Evolutionary conservation across 148 eudicot species (phyloP), one percentile per base, ranked within the genome.

Genomic region (Agrostemma githago): DNA sequence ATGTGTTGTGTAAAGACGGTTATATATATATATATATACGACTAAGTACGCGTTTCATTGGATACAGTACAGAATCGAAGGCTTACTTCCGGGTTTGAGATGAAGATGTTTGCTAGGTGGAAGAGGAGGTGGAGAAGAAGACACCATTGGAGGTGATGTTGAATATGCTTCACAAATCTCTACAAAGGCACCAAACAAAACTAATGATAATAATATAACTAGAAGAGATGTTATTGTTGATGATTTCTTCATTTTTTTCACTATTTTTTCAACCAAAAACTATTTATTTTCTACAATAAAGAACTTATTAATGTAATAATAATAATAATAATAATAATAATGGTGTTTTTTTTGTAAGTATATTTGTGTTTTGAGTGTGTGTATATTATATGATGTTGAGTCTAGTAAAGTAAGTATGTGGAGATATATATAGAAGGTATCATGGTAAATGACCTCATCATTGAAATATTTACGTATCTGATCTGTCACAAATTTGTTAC

Each of bases 41-140:
- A 48, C 12, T 3, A 48, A 8, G 3, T 44, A 48, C 12, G 12
- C 8, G 12, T 46, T 7, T 46, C 0, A 4, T 15, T 19, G 34
- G 2, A 67, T n/a, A 2, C 3, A 19, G 42, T 9, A 5, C 6
- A 40, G 38, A 16, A 3, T 5, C 34, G 5, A 71, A 9, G 43
- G 39, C 61, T 53, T 70, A 70, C 72, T 70, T 53, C 72, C 72
- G 6, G 72, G 72, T 37, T 34, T 70, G 5, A 70, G 5, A 14
- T 14, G 42, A 53, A 70, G 72, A 34, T 70, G 72, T 70, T 70
- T 70, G 72, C 72, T 70, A 70, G 72, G 72, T 21, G 72, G 72
- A 1, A 70, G 72, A 12, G 72, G 72, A 5, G 72, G 72, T 21
- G 72, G 72, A 12, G 72, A 60, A 21, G 72, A 43, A 2, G 77